Conservation (phyloP, 2,329 filamentous ascomycete species). For the Fusarium albosuccineum region DNA sequence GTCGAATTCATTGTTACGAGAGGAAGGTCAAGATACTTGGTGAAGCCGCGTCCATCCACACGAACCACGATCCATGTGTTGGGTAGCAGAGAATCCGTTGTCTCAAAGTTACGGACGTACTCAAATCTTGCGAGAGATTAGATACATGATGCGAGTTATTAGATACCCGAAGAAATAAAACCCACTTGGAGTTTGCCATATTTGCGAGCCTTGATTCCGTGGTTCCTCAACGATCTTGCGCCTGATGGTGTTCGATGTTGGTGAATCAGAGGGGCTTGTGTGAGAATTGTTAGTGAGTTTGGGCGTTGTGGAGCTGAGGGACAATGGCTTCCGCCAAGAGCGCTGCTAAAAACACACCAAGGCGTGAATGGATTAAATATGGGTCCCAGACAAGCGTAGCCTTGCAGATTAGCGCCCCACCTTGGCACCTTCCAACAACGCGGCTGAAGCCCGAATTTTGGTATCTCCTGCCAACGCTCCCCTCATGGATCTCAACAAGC, state of each 20-base stretch:
- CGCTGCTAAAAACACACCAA: conserved; percentile 31
- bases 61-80: conserved; percentile 97
- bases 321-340: conserved; percentile 27
- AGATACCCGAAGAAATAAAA: not conserved
- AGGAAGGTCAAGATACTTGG: conserved; percentile 72
- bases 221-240: conserved; percentile 1
- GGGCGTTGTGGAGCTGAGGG: conserved; percentile 23
- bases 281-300: conserved; percentile 48
- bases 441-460: conserved; percentile 45
- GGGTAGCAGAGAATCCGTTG: conserved; percentile 80
- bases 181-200: conserved; percentile 70
- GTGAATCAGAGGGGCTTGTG: conserved; percentile 38
- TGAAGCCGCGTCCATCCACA: conserved; percentile 94
- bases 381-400: conserved; percentile 43
- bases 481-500: conserved; percentile 38
- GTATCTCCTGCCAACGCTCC: conserved; percentile 30
- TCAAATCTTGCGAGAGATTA: conserved; percentile 75
- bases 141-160: conserved; percentile 10
- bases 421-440: conserved; percentile 26
- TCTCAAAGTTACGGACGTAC: conserved; percentile 93
- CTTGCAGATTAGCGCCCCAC: conserved; percentile 48
- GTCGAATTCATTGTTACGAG: conserved; percentile 21
- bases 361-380: not conserved
- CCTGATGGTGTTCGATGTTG: conserved; percentile 28
- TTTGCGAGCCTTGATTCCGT: conserved; percentile 14